Conservation (phyloP, 2,329 filamentous ascomycete species). For the Tolypocladium endophyticum region DNA sequence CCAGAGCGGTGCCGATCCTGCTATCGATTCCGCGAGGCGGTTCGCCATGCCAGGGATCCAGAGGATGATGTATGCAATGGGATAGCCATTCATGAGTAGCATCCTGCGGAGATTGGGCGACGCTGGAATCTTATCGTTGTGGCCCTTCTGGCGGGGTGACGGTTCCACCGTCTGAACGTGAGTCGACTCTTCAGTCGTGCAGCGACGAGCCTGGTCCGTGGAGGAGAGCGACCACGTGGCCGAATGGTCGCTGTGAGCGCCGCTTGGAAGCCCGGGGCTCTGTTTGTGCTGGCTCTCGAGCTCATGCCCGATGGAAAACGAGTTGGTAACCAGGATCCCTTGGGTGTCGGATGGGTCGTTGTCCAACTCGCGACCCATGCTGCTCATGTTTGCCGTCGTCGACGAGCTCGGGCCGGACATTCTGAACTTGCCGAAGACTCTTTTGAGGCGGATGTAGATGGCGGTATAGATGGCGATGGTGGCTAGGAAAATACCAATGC, state of each 20-base stretch:
- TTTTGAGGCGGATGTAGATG: conserved; percentile 17
- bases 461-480: conserved; percentile 28
- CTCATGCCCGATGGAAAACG: conserved; percentile 2
- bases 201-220: background rate
- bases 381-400: background rate
- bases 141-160: background rate
- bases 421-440: conserved; percentile 3
- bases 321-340: conserved; percentile 2
- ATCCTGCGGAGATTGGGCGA: conserved; percentile 16
- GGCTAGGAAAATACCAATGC: conserved; percentile 26
- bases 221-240: background rate
- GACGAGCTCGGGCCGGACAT: background rate
- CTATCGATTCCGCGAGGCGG: conserved; percentile 15
- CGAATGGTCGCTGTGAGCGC: background rate
- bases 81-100: conserved; percentile 25
- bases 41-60: conserved; percentile 27
- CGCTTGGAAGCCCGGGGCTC: background rate
- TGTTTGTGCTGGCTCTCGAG: background rate
- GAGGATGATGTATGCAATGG: conserved; percentile 24
- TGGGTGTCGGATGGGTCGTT: conserved; percentile 1
- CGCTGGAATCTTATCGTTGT: conserved; percentile 2
- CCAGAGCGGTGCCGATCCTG: conserved; percentile 9
- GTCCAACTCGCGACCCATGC: background rate
- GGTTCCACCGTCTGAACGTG: background rate
- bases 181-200: background rate